Conservation (phyloP, 208 protist genomes). For the Herpetomonas samuelpessoai region DNA sequence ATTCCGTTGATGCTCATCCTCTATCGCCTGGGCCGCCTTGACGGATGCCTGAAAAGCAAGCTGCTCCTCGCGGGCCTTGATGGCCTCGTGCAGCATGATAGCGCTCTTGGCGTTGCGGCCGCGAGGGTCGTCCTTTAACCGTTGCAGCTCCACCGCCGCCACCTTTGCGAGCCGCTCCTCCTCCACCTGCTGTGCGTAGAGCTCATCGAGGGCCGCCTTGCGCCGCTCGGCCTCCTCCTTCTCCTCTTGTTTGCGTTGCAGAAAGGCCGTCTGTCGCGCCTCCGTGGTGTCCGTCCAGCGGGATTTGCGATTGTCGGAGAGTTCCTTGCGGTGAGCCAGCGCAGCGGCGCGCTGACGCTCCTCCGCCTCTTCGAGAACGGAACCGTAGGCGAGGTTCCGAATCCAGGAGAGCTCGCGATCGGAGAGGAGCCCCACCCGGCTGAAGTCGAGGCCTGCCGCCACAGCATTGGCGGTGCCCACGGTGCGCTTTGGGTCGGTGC, state of each 20-base stretch:
- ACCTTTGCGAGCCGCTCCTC: conserved; percentile 47
- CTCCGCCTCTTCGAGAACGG: conserved; percentile 13
- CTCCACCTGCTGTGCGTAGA: conserved; percentile 55
- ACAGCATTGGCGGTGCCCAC: conserved; percentile 83
- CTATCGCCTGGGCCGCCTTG: conserved; percentile 31
- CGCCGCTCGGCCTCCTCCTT: conserved; percentile 57
- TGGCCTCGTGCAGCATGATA: conserved; percentile 52
- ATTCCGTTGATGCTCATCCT: conserved; percentile 18
- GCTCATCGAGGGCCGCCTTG: conserved; percentile 45
- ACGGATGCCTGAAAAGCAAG: conserved; percentile 46
- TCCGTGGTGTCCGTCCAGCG: conserved; percentile 73
- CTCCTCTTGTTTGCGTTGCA: conserved; percentile 36
- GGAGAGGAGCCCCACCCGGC: conserved; percentile 61
- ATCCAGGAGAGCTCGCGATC: conserved; percentile 73
- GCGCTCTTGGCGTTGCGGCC: conserved; percentile 58
- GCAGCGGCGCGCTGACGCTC: conserved; percentile 17
- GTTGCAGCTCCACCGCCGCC: conserved; percentile 41
- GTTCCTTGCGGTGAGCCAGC: conserved; percentile 28
- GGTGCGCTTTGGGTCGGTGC: conserved; percentile 52
- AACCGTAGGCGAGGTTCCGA: conserved; percentile 38
- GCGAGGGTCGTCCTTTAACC: conserved; percentile 73
- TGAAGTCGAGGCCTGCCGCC: conserved; percentile 52
- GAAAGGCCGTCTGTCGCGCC: conserved; percentile 54
- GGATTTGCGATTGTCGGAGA: conserved; percentile 41
- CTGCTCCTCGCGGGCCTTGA: conserved; percentile 71